Evolutionary conservation across 2,329 filamentous ascomycete species (phyloP).

Genomic region (Colletotrichum chrysophilum): DNA sequence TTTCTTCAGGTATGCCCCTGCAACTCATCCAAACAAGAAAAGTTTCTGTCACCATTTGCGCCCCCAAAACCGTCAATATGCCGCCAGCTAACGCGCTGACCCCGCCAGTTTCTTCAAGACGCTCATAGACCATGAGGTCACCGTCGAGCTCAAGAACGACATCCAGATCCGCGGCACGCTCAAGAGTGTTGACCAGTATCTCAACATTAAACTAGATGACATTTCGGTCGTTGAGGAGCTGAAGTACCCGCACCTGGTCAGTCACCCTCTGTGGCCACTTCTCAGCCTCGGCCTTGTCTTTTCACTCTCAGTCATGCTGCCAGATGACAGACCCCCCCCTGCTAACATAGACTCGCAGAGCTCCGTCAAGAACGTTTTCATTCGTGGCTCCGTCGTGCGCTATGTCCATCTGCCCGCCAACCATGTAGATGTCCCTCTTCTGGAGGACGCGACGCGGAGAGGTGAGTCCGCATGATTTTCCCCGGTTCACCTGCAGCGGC

Average conservation of each 20-base stretch:
- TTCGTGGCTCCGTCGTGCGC: constrained; percentile 88
- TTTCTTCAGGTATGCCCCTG: constrained; percentile 46
- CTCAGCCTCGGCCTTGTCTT: background rate
- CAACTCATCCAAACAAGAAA: background rate
- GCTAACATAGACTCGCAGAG: constrained; percentile 43
- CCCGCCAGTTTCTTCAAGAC: constrained; percentile 93
- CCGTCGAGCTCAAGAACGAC: constrained; percentile 99
- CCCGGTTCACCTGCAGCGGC: background rate
- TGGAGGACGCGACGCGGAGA: constrained; percentile 91
- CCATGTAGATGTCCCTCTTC: constrained; percentile 82
- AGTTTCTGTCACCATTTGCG: background rate
- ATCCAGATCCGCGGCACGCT: constrained; percentile 94
- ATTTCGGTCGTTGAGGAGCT: constrained; percentile 91
- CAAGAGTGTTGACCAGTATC: constrained; percentile 97
- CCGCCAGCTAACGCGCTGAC: background rate
- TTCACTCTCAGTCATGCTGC: background rate
- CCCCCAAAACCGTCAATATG: background rate
- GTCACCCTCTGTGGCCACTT: constrained; percentile 24
- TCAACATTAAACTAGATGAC: constrained; percentile 99
- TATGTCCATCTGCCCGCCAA: constrained; percentile 87
- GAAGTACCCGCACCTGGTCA: constrained; percentile 90
- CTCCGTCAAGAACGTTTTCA: constrained; percentile 95
- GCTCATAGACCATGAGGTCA: constrained; percentile 95
- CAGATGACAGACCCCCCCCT: background rate
- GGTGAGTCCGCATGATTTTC: constrained; percentile 53